Base-by-base conservation (phyloP, 495 filamentous ascomycete species). In the Aspergillus funiculosus region DNA sequence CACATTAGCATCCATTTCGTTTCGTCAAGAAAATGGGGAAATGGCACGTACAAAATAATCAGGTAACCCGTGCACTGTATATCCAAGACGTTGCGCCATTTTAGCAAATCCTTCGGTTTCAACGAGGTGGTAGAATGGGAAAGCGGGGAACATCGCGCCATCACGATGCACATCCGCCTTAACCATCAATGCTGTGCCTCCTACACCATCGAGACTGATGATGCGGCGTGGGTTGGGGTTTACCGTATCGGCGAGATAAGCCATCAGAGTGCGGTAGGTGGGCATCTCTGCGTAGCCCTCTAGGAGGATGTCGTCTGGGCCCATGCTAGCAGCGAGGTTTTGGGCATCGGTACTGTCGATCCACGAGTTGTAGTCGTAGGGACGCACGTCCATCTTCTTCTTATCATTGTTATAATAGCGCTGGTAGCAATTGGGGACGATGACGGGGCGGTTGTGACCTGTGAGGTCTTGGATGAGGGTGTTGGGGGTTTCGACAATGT, bases 341-440 rank as follows among this genome's bases (percentile, higher is more conserved):
- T 82, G 77, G 6, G 92, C 94, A 3, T 72, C 79, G 6, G 79
- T 71, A 54, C 85, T 90, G 58, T 98, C 92, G 50, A 88, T 78
- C 92, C 94, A 98, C 46, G 84, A 90, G 62, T 98, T 98, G 75
- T 85, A 98, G 64, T 98, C 92, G 62, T 98, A 98, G 0, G 89
- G 84, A 6, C 92, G 80, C 47, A 86, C 77, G 43, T 81, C 82
- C 63, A 76, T 75, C 45, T 75, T 72, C 53, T 82, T 81, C 9
- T 74, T 80, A 5, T 88, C 81, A 9, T 71, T 53, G 57, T 98
- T 85, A 50, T 73, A 83, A 67, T 80, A 97, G 19, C 87, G 75
- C 72, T 98, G 92, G 71, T 81, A 95, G 72, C 92, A 97, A 54
- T 98, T 98, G 11, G 92, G 87, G 13, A 92, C 90, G 35, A 96